A percentile compares a stretch with the other conserved stretches of the same genome.
phyloP scores from a whole-genome alignment of 78 protist species.

The Abeoforma whisleri region DNA sequence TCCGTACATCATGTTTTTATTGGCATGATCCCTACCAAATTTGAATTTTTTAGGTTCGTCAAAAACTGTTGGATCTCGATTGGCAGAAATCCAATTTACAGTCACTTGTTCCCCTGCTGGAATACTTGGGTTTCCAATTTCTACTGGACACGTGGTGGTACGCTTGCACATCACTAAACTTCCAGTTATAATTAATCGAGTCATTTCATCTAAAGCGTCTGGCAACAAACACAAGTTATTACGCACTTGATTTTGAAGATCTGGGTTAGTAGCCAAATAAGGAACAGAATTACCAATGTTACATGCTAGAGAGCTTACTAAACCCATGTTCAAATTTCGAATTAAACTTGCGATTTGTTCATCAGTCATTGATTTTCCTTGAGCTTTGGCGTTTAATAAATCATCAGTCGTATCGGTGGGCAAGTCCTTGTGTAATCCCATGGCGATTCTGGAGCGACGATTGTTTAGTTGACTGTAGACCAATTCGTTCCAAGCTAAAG shows the following conservation, averaged over 20 bases:
- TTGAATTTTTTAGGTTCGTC: background rate
- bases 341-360: background rate
- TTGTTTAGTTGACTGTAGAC: background rate
- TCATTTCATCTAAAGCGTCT: background rate
- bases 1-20: background rate
- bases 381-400: background rate
- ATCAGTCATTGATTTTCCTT: background rate
- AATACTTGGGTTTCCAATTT: background rate
- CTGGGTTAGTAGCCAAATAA: background rate
- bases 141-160: background rate
- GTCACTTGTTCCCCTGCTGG: background rate
- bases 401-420: background rate
- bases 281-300: background rate
- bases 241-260: background rate
- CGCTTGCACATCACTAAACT: background rate
- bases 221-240: background rate
- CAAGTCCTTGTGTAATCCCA: background rate
- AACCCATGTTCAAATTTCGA: background rate
- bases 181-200: background rate
- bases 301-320: background rate
- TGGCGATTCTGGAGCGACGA: background rate
- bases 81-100: background rate
- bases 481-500: background rate
- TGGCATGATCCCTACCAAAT: background rate
- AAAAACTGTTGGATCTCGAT: background rate